These are phyloP conservation scores for Alternaria consortialis DNA, from an alignment of 2,329 filamentous ascomycete genomes.

Conservation along the genomic window DNA sequence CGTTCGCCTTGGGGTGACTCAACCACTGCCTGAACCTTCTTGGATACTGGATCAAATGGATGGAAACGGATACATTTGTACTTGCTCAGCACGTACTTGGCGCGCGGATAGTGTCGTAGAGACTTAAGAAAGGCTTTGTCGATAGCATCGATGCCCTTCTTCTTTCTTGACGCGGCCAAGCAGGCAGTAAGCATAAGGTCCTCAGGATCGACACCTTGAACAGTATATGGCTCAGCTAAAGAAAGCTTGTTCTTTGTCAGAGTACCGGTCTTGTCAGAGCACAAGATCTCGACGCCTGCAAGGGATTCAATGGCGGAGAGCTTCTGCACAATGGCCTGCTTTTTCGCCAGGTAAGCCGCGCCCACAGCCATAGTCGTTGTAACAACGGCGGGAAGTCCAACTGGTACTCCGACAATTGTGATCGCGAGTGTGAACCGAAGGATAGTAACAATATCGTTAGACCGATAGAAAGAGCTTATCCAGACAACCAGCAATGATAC, in stretches of 20 bases:
- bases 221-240: slow-evolving; percentile 83
- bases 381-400: slow-evolving; percentile 91
- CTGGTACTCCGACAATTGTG: slow-evolving; percentile 89
- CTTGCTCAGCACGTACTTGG: slow-evolving; percentile 81
- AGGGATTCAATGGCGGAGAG: slow-evolving; percentile 90
- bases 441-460: slow-evolving; percentile 79
- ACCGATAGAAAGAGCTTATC: slow-evolving; percentile 88
- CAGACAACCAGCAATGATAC: slow-evolving; percentile 83
- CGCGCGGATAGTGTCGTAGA: slow-evolving; percentile 80
- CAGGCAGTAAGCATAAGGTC: slow-evolving; percentile 94
- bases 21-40: slow-evolving; percentile 87
- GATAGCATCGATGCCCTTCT: slow-evolving; percentile 94
- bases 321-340: slow-evolving; percentile 93
- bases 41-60: slow-evolving; percentile 91
- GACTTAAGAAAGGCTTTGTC: slow-evolving; percentile 94
- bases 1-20: slow-evolving; percentile 83
- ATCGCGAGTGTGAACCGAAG: slow-evolving; percentile 87
- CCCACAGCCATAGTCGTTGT: slow-evolving; percentile 96
- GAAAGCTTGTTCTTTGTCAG: slow-evolving; percentile 95
- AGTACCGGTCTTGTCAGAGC: slow-evolving; percentile 94
- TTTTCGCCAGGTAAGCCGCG: slow-evolving; percentile 89
- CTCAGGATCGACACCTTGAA: slow-evolving; percentile 81
- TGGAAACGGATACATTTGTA: slow-evolving; percentile 86
- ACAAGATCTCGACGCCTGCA: slow-evolving; percentile 91
- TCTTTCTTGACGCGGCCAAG: slow-evolving; percentile 88